These are phyloP conservation scores for Rubia tinctorum DNA, from an alignment of 305 asterid genomes.

Conservation along the genomic window DNA sequence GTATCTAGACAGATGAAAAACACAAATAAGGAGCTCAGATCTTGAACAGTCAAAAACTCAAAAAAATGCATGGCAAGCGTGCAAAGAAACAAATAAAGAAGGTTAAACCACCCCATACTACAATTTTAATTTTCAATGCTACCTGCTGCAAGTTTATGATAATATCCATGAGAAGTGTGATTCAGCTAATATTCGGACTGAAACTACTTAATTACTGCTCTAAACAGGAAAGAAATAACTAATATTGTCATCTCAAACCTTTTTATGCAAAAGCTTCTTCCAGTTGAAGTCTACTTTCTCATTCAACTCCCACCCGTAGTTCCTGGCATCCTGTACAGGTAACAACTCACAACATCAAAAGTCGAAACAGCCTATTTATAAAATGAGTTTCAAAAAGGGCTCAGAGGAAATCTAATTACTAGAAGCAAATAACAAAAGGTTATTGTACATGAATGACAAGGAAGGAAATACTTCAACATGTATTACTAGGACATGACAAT, in stretches of 20 bases:
- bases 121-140: background rate
- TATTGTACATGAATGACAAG: background rate
- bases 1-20: background rate
- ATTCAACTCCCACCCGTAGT: slow-evolving; percentile 91
- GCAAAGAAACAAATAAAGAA: background rate
- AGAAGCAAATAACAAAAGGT: background rate
- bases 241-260: slow-evolving; percentile 43
- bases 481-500: background rate
- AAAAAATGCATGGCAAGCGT: background rate
- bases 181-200: background rate
- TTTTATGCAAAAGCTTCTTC: slow-evolving; percentile 94
- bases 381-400: background rate
- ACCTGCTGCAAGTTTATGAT: background rate
- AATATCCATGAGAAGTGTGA: background rate
- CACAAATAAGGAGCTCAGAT: background rate
- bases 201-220: background rate
- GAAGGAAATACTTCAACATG: slow-evolving; percentile 6
- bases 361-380: background rate
- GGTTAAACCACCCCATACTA: background rate
- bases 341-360: background rate
- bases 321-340: slow-evolving; percentile 78
- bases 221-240: background rate
- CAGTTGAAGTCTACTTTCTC: slow-evolving; percentile 78
- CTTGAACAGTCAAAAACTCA: background rate
- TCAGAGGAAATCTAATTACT: background rate